A percentile compares a stretch with the other conserved stretches of the same genome.
phyloP scores from a whole-genome alignment of 2,329 filamentous ascomycete genomes.

The Coniosporium tulheliwenetii region DNA sequence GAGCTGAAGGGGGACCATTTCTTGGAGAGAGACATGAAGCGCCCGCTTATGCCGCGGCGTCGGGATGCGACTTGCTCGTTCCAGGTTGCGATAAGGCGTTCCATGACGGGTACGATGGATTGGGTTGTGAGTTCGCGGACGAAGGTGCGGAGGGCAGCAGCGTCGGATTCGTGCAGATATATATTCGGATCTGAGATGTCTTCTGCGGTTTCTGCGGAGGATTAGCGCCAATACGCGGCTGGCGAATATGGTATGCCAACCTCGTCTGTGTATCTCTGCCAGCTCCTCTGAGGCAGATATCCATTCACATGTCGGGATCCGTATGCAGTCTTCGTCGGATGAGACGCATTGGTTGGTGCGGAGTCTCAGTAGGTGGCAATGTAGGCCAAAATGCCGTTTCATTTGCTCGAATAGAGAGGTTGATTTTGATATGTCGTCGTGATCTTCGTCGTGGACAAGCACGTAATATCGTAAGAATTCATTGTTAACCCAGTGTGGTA shows the following conservation, averaged over 20 bases:
- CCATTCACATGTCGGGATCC: conserved; percentile 74
- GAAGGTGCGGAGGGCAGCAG: conserved; percentile 73
- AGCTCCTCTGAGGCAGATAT: conserved; percentile 76
- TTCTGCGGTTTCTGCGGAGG: conserved; percentile 41
- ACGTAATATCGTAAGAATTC: conserved; percentile 95
- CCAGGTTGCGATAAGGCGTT: conserved; percentile 79
- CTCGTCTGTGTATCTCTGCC: conserved; percentile 50
- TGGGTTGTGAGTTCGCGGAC: conserved; percentile 91
- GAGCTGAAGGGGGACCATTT: conserved; percentile 74
- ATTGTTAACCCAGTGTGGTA: conserved; percentile 77
- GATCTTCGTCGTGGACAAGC: conserved; percentile 89
- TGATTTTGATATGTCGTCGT: conserved; percentile 79
- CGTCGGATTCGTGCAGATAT: conserved; percentile 85
- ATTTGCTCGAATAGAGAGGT: conserved; percentile 92
- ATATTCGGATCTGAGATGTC: conserved; percentile 56
- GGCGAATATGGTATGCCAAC: conserved; percentile 14
- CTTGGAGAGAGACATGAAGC: conserved; percentile 89
- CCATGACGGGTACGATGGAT: conserved; percentile 91
- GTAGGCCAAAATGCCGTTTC: conserved; percentile 94
- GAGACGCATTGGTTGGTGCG: conserved; percentile 73
- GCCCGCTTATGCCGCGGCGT: conserved; percentile 72
- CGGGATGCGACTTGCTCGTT: conserved; percentile 94
- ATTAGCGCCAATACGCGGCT: conserved; percentile 14
- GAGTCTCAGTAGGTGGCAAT: conserved; percentile 81
- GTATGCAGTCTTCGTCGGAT: conserved; percentile 80